Evolutionary conservation across 805 yeast species (phyloP).

Genomic region (Komagataella phaffii): DNA sequence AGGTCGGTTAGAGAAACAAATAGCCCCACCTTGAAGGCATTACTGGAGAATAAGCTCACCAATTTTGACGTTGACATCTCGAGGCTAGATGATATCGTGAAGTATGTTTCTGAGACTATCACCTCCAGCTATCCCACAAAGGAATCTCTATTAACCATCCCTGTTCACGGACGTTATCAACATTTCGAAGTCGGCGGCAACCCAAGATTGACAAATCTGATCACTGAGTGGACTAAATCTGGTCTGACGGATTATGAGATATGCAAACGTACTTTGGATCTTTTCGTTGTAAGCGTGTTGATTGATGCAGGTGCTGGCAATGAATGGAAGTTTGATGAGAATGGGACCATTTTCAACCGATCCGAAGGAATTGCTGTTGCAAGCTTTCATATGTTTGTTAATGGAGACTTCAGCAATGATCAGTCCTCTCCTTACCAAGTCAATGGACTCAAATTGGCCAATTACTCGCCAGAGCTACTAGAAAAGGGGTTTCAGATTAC

Average conservation of each 20-base stretch:
- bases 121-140: slow-evolving; percentile 29
- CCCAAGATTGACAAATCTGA: slow-evolving; percentile 28
- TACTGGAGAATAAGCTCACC: slow-evolving; percentile 20
- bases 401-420: slow-evolving; percentile 27
- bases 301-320: slow-evolving; percentile 63
- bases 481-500: slow-evolving; percentile 33
- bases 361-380: slow-evolving; percentile 59
- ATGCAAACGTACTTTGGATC: slow-evolving; percentile 40
- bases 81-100: slow-evolving; percentile 27
- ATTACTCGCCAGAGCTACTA: slow-evolving; percentile 22
- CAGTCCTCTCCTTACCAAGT: slow-evolving; percentile 24
- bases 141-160: slow-evolving; percentile 26
- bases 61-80: slow-evolving; percentile 32
- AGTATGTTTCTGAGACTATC: slow-evolving; percentile 31
- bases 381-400: slow-evolving; percentile 36
- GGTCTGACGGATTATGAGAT: slow-evolving; percentile 22
- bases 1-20: slow-evolving; percentile 43
- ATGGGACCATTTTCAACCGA: slow-evolving; percentile 21
- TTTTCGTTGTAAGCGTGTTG: slow-evolving; percentile 46
- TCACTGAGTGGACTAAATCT: slow-evolving; percentile 20
- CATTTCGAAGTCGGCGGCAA: slow-evolving; percentile 42
- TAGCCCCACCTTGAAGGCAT: slow-evolving; percentile 25
- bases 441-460: slow-evolving; percentile 24
- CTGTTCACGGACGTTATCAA: slow-evolving; percentile 60
- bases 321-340: slow-evolving; percentile 36